Evolutionary conservation across 192 early-diverging fungal genomes (phyloP).

Genomic region (Coemansia sp.): DNA sequence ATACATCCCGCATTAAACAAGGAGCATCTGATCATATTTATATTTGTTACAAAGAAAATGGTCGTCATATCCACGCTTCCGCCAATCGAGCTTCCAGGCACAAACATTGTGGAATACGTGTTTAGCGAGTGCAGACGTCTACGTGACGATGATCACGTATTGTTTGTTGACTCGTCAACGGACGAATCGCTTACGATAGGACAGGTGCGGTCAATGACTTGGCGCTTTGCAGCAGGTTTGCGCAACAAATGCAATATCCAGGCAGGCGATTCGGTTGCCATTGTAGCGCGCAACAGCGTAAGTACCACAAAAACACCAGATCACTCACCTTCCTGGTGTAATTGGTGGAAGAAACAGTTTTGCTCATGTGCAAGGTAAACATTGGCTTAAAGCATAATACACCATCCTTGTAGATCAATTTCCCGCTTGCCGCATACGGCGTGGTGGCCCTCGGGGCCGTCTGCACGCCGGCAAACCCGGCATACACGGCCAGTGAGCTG

Average conservation of each 20-base stretch:
- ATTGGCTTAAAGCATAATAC: neutral
- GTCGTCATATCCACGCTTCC: slow-evolving; percentile 26
- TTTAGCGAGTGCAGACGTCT: slow-evolving; percentile 22
- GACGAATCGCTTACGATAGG: slow-evolving; percentile 13
- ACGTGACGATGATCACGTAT: slow-evolving; percentile 9
- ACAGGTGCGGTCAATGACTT: slow-evolving; percentile 16
- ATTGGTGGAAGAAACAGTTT: too few relatives aligned
- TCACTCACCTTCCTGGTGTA: neutral
- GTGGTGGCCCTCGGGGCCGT: slow-evolving; percentile 63
- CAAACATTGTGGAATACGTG: slow-evolving; percentile 31
- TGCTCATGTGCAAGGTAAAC: neutral
- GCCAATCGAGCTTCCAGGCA: slow-evolving; percentile 20
- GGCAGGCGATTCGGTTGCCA: slow-evolving; percentile 70
- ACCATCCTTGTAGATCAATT: slow-evolving; percentile 52
- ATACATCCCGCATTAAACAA: too few relatives aligned
- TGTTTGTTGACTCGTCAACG: slow-evolving; percentile 39
- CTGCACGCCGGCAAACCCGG: slow-evolving; percentile 76
- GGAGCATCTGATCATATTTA: neutral
- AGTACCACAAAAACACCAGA: neutral
- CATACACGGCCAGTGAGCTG: slow-evolving; percentile 77
- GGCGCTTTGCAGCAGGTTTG: slow-evolving; percentile 26
- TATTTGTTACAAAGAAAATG: neutral
- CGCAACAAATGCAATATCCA: slow-evolving; percentile 53
- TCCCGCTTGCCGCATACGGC: slow-evolving; percentile 66
- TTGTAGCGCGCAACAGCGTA: slow-evolving; percentile 43